Conservation (phyloP, 768 basidiomycete species). For the Pleurotus citrinopileatus region DNA sequence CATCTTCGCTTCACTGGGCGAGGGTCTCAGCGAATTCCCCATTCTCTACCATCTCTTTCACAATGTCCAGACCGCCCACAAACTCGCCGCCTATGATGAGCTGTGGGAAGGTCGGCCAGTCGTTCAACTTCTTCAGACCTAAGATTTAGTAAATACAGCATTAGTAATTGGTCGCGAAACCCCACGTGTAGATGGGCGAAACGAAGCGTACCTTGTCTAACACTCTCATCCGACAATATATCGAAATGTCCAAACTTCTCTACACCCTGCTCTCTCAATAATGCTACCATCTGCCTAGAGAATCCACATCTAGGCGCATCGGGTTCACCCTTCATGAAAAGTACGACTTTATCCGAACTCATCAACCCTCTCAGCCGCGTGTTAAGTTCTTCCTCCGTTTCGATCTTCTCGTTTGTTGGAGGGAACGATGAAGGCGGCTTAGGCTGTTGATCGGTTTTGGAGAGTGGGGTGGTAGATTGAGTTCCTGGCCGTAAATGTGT, state of each 20-base stretch:
- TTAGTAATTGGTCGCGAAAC: background rate
- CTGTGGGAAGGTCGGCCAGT: constrained; percentile 91
- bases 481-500: constrained; percentile 40
- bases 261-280: constrained; percentile 63
- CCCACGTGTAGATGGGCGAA: no score
- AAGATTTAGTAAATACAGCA: constrained; percentile 2
- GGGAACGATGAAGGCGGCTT: constrained; percentile 24
- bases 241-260: constrained; percentile 74
- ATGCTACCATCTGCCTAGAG: constrained; percentile 66
- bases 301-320: constrained; percentile 82
- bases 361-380: constrained; percentile 67
- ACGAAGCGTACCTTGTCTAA: constrained; percentile 73
- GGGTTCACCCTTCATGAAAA: constrained; percentile 92
- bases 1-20: background rate
- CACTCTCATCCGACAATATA: constrained; percentile 77
- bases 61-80: constrained; percentile 92
- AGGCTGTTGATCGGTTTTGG: constrained; percentile 45
- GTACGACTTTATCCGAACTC: constrained; percentile 72
- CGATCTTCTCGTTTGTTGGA: constrained; percentile 25
- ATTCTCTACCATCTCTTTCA: constrained; percentile 81
- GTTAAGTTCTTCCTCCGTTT: constrained; percentile 67
- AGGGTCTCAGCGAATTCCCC: constrained; percentile 68
- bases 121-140: constrained; percentile 76
- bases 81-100: constrained; percentile 88
- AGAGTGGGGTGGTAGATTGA: constrained; percentile 38